Conservation (phyloP, 108 stramenopile genomes). For the Poteriospumella lacustris region DNA sequence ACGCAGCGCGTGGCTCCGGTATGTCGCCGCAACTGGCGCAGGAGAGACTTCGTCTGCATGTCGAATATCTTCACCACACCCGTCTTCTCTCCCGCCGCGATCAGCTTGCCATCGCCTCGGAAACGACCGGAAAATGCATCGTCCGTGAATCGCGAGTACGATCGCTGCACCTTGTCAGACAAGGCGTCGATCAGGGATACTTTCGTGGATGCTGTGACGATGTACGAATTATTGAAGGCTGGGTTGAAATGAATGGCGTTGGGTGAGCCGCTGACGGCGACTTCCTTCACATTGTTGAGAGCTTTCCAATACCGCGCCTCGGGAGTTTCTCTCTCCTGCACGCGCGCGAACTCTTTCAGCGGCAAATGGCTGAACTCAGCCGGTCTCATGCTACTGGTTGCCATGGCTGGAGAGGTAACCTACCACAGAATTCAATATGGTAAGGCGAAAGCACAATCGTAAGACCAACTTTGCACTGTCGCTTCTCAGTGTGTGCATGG, state of each 20-base stretch:
- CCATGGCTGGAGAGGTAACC: too few species aligned
- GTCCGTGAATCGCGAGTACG: slow-evolving; percentile 38
- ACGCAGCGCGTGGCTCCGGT: slow-evolving; percentile 23
- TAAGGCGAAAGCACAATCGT: too few species aligned
- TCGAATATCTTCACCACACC: slow-evolving; percentile 37
- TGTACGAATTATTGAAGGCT: slow-evolving; percentile 31
- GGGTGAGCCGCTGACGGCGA: slow-evolving; percentile 29
- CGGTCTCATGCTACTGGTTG: slow-evolving; percentile 26
- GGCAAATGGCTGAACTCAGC: slow-evolving; percentile 32
- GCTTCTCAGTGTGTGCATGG: too few species aligned
- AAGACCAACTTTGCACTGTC: too few species aligned
- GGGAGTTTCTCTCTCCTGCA: slow-evolving; percentile 44
- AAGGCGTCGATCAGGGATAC: slow-evolving; percentile 32
- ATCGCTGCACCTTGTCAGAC: slow-evolving; percentile 27
- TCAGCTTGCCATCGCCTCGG: slow-evolving; percentile 38
- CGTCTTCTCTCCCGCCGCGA: slow-evolving; percentile 38
- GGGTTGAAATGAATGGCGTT: slow-evolving; percentile 44
- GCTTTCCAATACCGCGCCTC: slow-evolving; percentile 47
- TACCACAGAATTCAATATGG: too few species aligned
- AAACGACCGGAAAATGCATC: slow-evolving; percentile 38
- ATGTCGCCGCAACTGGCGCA: slow-evolving; percentile 34
- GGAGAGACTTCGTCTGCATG: slow-evolving; percentile 33
- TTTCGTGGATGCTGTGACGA: slow-evolving; percentile 38
- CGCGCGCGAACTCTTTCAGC: slow-evolving; percentile 42
- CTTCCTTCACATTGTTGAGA: slow-evolving; percentile 35